Conservation (phyloP, 2,329 filamentous ascomycete species). For the Clarireedia hainanense region DNA sequence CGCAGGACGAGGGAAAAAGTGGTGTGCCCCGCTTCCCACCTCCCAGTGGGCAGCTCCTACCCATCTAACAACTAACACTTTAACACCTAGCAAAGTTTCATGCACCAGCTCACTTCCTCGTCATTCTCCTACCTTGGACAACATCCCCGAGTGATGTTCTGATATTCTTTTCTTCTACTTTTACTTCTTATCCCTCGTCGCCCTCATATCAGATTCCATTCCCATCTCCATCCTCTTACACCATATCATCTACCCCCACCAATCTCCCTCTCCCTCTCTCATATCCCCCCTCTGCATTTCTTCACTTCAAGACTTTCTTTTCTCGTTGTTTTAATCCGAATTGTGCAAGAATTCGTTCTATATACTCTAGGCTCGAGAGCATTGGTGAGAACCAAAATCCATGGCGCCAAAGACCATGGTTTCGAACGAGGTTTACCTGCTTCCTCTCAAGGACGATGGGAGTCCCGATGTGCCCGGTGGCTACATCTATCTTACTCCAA, state of each 20-base stretch:
- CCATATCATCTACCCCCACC: too few relatives aligned
- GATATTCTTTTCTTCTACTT: background rate
- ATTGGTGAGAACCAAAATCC: background rate
- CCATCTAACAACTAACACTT: conserved; percentile 1
- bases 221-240: too few relatives aligned
- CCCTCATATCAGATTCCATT: too few relatives aligned
- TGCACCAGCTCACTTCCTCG: background rate
- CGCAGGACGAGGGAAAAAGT: background rate
- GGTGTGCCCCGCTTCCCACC: conserved; percentile 7
- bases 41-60: background rate
- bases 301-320: too few relatives aligned
- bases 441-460: conserved; percentile 87
- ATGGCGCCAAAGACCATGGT: conserved; percentile 56
- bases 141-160: background rate
- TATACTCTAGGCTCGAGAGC: background rate
- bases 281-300: too few relatives aligned
- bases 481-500: conserved; percentile 84
- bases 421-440: conserved; percentile 70
- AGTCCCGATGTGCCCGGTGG: conserved; percentile 81
- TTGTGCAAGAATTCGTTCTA: background rate
- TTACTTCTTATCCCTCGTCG: too few relatives aligned
- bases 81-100: background rate
- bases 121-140: background rate
- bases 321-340: background rate
- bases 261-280: too few relatives aligned